Percentiles rank a stretch among this genome's conserved stretches.
These are phyloP conservation scores for Phytophthora cajani DNA, from an alignment of 352 stramenopile species.

Conservation along the genomic window DNA sequence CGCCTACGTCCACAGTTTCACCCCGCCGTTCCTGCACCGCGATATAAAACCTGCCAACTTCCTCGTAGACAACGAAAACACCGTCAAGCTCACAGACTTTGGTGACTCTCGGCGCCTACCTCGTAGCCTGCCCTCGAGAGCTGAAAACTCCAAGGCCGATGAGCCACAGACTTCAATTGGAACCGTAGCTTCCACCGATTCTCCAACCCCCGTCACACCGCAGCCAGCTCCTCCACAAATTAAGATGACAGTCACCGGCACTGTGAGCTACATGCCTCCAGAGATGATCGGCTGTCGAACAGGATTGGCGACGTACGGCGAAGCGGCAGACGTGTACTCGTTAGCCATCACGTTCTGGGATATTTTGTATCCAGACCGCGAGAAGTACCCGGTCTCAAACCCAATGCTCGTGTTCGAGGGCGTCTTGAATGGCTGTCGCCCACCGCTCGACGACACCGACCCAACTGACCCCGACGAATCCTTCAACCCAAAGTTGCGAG, in stretches of 20 bases:
- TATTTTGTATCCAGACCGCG: conserved; percentile 56
- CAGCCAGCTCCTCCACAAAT: conserved; percentile 26
- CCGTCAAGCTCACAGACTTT: conserved; percentile 76
- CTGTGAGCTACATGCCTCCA: conserved; percentile 78
- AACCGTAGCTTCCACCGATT: conserved; percentile 19
- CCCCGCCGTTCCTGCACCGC: conserved; percentile 64
- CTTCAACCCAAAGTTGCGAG: conserved; percentile 51
- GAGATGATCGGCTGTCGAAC: conserved; percentile 66
- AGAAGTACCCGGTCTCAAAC: conserved; percentile 54
- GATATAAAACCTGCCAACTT: conserved; percentile 78
- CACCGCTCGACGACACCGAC: conserved; percentile 43
- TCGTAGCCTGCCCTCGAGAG: conserved; percentile 8
- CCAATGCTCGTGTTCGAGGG: conserved; percentile 61
- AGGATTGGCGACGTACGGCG: conserved; percentile 58
- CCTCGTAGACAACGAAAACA: conserved; percentile 55
- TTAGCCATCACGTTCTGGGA: conserved; percentile 82
- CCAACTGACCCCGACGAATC: conserved; percentile 5
- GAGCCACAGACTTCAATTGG: conserved; percentile 17
- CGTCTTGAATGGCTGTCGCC: conserved; percentile 54
- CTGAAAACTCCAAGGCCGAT: conserved; percentile 8
- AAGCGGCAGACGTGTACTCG: conserved; percentile 77
- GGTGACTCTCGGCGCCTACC: conserved; percentile 65
- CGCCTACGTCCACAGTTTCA: conserved; percentile 74
- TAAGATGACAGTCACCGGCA: conserved; percentile 75
- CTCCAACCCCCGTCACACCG: conserved; percentile 3